Percentiles rank a stretch among this genome's conserved stretches.
Conservation (phyloP, 1,284 basidiomycete species). For the Ganoderma sp. region DNA sequence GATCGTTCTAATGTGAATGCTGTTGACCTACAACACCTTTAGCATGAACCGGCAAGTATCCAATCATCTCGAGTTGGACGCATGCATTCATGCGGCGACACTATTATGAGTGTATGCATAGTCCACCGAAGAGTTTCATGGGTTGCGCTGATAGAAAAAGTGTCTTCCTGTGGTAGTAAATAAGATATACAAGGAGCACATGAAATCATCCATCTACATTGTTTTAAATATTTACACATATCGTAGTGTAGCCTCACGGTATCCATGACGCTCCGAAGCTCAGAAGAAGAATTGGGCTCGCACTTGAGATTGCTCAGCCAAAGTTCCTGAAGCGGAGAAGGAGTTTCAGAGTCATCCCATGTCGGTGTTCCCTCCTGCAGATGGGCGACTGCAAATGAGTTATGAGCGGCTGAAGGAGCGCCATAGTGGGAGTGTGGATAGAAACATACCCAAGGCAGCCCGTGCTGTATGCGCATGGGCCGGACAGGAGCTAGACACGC, state of each 20-base stretch:
- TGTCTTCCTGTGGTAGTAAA: not conserved
- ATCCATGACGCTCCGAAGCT: not conserved
- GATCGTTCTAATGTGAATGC: conserved; percentile 31
- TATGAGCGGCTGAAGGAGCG: not conserved
- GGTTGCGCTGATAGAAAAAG: not conserved
- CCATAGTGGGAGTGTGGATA: too few relatives aligned
- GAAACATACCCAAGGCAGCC: not conserved
- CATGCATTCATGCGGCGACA: too few relatives aligned
- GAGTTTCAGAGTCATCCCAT: conserved; percentile 4
- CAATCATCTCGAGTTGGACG: not conserved
- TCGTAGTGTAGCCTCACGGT: not conserved
- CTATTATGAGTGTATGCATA: too few relatives aligned
- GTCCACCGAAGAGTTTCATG: not conserved
- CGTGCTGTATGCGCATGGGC: not conserved
- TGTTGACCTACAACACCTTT: conserved; percentile 10
- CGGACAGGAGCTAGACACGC: not conserved
- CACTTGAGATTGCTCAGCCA: not conserved
- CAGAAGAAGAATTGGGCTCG: not conserved
- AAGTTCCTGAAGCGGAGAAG: not conserved
- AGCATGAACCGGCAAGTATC: not conserved
- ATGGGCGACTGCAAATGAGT: not conserved
- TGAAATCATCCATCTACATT: not conserved
- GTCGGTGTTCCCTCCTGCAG: not conserved
- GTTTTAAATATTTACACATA: not conserved
- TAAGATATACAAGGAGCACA: not conserved